phyloP scores from a whole-genome alignment of 2,329 filamentous ascomycete species.

The Cladorrhinum sp. region DNA sequence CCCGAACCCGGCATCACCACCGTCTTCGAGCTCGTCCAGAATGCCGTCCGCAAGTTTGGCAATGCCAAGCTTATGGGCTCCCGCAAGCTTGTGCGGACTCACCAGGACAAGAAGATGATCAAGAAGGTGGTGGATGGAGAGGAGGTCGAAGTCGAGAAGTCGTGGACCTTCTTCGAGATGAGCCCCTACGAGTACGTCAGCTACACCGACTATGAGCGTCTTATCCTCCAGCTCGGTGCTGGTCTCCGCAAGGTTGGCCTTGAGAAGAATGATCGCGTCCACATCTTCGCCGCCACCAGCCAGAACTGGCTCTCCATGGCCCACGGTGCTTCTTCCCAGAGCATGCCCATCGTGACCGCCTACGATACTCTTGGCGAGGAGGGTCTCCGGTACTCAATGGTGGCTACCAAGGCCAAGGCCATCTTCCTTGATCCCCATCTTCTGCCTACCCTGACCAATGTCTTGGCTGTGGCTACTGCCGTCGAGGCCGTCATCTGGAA shows the following conservation, averaged over 20 bases:
- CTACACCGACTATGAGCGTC: conserved; percentile 74
- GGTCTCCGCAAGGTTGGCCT: conserved; percentile 73
- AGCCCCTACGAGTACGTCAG: conserved; percentile 73
- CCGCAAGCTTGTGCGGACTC: conserved; percentile 70
- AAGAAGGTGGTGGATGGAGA: conserved; percentile 83
- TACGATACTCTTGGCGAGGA: conserved; percentile 79
- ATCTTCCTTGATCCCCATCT: conserved; percentile 75
- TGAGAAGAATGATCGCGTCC: conserved; percentile 64
- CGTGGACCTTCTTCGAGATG: conserved; percentile 86
- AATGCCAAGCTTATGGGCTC: conserved; percentile 65
- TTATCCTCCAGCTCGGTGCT: conserved; percentile 63
- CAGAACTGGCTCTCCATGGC: conserved; percentile 51
- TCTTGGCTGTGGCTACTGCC: conserved; percentile 49
- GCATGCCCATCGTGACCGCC: conserved; percentile 78
- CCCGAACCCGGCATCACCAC: conserved; percentile 67
- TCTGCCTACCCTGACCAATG: conserved; percentile 53
- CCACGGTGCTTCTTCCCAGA: conserved; percentile 64
- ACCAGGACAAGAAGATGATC: conserved; percentile 82
- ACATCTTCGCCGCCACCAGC: conserved; percentile 76
- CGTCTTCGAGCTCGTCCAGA: conserved; percentile 70
- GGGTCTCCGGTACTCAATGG: conserved; percentile 69
- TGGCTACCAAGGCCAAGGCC: conserved; percentile 66
- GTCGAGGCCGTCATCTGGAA: conserved; percentile 55
- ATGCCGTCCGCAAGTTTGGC: conserved; percentile 62
- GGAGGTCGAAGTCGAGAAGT: conserved; percentile 76